Conservation (phyloP, 495 filamentous ascomycete species). For the Thozetella sp. region DNA sequence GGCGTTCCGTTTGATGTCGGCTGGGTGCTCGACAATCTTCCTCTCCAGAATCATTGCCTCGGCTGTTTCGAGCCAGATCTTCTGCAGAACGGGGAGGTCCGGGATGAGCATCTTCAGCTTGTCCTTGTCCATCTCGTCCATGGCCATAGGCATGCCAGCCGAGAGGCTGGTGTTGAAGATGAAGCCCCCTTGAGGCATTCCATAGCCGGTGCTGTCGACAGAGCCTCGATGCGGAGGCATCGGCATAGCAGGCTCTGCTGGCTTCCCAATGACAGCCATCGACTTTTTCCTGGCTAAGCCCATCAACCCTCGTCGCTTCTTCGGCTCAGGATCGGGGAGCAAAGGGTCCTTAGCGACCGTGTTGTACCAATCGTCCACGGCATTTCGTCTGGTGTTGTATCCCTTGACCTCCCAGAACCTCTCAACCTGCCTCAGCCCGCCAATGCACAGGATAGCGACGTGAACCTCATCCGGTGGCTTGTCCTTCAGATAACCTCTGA, state of each 20-base stretch:
- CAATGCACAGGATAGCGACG: constrained; percentile 52
- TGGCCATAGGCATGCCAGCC: constrained; percentile 59
- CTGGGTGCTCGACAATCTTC: constrained; percentile 49
- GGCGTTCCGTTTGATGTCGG: constrained; percentile 54
- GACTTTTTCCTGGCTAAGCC: constrained; percentile 53
- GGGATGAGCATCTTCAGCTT: constrained; percentile 45
- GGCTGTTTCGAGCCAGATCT: constrained; percentile 54
- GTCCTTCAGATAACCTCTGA: constrained; percentile 59
- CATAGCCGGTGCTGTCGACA: constrained; percentile 4
- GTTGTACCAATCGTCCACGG: constrained; percentile 55
- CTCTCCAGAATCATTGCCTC: constrained; percentile 56
- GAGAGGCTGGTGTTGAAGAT: constrained; percentile 54
- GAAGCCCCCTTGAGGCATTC: constrained; percentile 27
- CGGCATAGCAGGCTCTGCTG: constrained; percentile 6
- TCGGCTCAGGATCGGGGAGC: constrained; percentile 31
- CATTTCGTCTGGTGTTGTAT: constrained; percentile 52
- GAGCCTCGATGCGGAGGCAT: constrained; percentile 2
- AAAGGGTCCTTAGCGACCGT: constrained; percentile 40
- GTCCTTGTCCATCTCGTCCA: constrained; percentile 46
- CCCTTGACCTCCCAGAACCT: constrained; percentile 60
- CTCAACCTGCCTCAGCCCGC: constrained; percentile 55
- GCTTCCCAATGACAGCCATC: constrained; percentile 23
- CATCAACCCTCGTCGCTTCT: constrained; percentile 46
- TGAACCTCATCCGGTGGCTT: constrained; percentile 58
- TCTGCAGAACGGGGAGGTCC: constrained; percentile 48